These are phyloP conservation scores for Cytospora leucostoma DNA, from an alignment of 2,329 filamentous ascomycete genomes.

Conservation along the genomic window DNA sequence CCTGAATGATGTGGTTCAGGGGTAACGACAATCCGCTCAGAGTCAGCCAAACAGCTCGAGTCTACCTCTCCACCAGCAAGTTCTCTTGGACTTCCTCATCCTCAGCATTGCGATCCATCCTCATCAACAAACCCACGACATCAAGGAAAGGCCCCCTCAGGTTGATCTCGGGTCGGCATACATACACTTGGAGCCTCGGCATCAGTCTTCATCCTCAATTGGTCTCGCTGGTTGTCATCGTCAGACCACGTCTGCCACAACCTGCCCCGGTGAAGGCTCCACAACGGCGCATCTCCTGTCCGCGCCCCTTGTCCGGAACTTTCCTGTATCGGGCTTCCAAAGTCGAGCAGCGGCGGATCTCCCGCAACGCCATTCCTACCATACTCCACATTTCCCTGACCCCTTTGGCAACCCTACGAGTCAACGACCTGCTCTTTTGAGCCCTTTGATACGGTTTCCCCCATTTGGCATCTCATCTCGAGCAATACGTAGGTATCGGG, in stretches of 20 bases:
- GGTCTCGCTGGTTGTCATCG: background rate
- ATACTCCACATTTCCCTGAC: conserved; percentile 19
- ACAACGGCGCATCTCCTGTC: background rate
- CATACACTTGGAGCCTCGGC: too few relatives aligned
- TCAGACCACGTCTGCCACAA: background rate
- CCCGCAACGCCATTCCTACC: conserved; percentile 4
- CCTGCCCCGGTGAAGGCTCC: background rate
- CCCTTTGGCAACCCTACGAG: conserved; percentile 19
- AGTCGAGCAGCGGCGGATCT: conserved; percentile 19
- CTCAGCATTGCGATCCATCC: background rate
- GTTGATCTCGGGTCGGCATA: too few relatives aligned
- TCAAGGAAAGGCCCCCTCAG: too few relatives aligned
- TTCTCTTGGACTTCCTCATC: background rate
- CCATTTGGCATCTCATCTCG: conserved; percentile 1
- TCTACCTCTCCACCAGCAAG: background rate
- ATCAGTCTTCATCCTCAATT: background rate
- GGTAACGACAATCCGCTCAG: background rate
- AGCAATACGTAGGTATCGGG: background rate
- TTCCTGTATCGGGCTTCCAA: conserved; percentile 22
- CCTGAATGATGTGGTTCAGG: conserved; percentile 6
- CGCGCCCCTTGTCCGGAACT: conserved; percentile 18
- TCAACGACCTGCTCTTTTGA: conserved; percentile 12
- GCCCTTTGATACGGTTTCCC: background rate
- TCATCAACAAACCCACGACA: background rate
- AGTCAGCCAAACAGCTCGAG: background rate